These are phyloP conservation scores for Claviceps pazoutovae DNA, from an alignment of 2,329 filamentous ascomycete species.

Conservation along the genomic window DNA sequence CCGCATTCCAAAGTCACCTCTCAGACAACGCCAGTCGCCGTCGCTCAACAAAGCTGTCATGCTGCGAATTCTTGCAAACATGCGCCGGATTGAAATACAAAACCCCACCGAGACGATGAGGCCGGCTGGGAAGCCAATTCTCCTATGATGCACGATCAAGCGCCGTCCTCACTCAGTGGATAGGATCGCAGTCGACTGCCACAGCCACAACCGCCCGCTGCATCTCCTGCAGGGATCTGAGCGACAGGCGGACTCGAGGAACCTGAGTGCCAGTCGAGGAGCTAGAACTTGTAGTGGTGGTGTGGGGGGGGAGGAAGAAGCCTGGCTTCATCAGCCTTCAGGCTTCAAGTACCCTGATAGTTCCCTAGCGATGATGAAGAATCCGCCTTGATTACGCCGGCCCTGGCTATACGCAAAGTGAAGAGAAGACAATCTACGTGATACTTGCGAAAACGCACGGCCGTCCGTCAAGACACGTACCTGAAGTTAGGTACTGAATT, in stretches of 20 bases:
- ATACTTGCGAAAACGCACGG: too few relatives aligned
- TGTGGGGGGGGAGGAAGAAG: conserved; percentile 3
- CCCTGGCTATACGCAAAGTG: too few relatives aligned
- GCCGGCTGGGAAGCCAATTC: neutral
- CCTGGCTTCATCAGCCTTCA: neutral
- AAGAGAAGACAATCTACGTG: too few relatives aligned
- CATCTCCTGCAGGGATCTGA: conserved; percentile 12
- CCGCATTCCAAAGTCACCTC: conserved; percentile 1
- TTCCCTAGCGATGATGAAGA: too few relatives aligned
- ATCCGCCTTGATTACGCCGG: too few relatives aligned
- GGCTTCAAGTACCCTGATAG: too few relatives aligned
- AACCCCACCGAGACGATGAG: neutral
- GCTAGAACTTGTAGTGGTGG: neutral
- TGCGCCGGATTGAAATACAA: too few relatives aligned
- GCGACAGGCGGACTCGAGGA: conserved; percentile 5
- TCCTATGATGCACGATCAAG: neutral
- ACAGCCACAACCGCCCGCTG: conserved; percentile 7
- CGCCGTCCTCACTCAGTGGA: neutral
- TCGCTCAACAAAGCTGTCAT: neutral
- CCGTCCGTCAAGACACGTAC: too few relatives aligned
- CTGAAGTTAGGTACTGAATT: too few relatives aligned
- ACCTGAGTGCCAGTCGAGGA: neutral
- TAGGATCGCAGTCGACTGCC: neutral
- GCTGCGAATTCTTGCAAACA: too few relatives aligned
- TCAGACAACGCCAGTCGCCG: neutral